Evolutionary conservation across 2,329 filamentous ascomycete genomes (phyloP).

Genomic region (Cercospora zeina): DNA sequence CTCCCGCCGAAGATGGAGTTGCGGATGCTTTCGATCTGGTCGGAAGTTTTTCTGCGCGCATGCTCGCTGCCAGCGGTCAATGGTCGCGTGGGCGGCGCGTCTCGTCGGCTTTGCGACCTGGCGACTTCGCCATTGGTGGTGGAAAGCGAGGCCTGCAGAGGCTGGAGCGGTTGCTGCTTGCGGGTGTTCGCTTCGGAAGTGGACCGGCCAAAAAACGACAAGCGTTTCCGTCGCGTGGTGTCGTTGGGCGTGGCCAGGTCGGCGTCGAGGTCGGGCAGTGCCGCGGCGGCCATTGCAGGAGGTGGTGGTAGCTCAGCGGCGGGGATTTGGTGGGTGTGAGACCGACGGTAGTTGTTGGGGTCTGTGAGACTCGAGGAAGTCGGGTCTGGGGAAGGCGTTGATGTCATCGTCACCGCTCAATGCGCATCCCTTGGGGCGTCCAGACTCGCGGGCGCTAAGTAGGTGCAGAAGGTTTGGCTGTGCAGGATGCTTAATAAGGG

Average conservation of each 20-base stretch:
- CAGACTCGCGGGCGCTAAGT: constrained; percentile 20
- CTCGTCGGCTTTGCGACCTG: not conserved
- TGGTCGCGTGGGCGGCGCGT: constrained; percentile 23
- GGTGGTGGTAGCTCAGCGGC: constrained; percentile 5
- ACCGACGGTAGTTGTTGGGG: constrained; percentile 12
- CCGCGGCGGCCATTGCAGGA: constrained; percentile 13
- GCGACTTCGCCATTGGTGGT: constrained; percentile 8
- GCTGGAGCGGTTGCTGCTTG: constrained; percentile 18
- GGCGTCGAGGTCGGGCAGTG: constrained; percentile 19
- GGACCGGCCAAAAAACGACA: constrained; percentile 34
- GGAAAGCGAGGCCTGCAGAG: constrained; percentile 22
- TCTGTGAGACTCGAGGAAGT: constrained; percentile 12
- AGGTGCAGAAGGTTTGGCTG: constrained; percentile 16
- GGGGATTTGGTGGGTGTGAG: constrained; percentile 15
- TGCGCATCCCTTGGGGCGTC: constrained; percentile 22
- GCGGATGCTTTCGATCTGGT: constrained; percentile 32
- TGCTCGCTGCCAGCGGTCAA: constrained; percentile 23
- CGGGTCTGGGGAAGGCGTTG: constrained; percentile 11
- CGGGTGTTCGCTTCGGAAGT: constrained; percentile 28
- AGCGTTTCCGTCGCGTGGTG: constrained; percentile 29
- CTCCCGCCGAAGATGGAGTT: constrained; percentile 32
- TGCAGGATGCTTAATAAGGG: constrained; percentile 18
- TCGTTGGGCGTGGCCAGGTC: constrained; percentile 20
- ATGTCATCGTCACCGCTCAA: constrained; percentile 22
- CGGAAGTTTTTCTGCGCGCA: constrained; percentile 27